These are phyloP conservation scores for Asterophora lycoperdoides DNA, from an alignment of 768 basidiomycete genomes.

Conservation along the genomic window DNA sequence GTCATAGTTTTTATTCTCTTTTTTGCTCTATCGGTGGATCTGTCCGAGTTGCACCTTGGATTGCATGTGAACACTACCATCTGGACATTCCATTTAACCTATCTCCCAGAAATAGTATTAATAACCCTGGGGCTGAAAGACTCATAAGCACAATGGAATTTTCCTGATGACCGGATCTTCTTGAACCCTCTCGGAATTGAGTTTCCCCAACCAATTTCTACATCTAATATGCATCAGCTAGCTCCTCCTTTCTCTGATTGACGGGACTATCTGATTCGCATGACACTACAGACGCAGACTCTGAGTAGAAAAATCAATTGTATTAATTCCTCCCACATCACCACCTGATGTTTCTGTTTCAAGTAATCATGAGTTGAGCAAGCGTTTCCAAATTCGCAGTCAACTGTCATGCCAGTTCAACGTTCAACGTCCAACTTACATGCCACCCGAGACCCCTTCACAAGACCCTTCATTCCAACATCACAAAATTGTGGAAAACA, in stretches of 20 bases:
- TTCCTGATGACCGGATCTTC: constrained; percentile 1
- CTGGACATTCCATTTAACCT: constrained; percentile 9
- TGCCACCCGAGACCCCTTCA: not conserved
- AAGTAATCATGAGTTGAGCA: not conserved
- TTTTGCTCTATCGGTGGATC: not conserved
- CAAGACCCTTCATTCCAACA: constrained; percentile 1
- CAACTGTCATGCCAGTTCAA: not conserved
- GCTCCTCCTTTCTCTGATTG: not conserved
- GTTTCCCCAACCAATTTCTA: not conserved
- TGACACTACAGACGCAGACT: too few relatives aligned
- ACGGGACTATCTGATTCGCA: too few relatives aligned
- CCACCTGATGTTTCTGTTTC: constrained; percentile 11
- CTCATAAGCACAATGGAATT: not conserved
- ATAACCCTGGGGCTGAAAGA: constrained; percentile 1
- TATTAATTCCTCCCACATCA: constrained; percentile 2
- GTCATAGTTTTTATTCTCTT: not conserved
- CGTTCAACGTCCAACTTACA: too few relatives aligned
- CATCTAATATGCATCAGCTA: constrained; percentile 1
- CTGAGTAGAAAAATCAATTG: too few relatives aligned
- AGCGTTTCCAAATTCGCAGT: not conserved
- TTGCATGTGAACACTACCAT: constrained; percentile 1
- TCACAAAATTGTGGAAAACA: too few relatives aligned
- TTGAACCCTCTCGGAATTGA: not conserved
- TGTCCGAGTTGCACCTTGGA: constrained; percentile 1
- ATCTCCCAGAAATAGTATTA: not conserved